Evolutionary conservation across 441 rosid species (phyloP).

Genomic region (Hura crepitans): DNA sequence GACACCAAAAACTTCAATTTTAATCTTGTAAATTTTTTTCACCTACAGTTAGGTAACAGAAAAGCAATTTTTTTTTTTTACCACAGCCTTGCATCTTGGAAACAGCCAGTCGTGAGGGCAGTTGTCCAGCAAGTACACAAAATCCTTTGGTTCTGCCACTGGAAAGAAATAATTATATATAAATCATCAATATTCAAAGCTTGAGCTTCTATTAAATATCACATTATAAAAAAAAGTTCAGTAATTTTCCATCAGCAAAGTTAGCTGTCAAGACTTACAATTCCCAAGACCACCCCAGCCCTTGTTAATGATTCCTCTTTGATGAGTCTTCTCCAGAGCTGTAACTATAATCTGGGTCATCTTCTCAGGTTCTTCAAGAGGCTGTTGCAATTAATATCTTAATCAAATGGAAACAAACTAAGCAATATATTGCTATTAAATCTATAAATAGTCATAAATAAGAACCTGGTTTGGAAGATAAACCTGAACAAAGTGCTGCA

Average conservation of each 20-base stretch:
- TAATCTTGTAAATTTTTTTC: background rate
- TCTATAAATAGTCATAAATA: background rate
- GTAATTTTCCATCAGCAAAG: background rate
- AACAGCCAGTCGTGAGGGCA: slow-evolving; percentile 95
- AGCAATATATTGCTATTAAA: background rate
- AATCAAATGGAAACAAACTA: background rate
- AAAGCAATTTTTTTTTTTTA: slow-evolving; percentile 28
- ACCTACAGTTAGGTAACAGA: background rate
- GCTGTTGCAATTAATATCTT: slow-evolving; percentile 38
- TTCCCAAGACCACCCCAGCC: slow-evolving; percentile 99
- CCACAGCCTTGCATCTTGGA: slow-evolving; percentile 96
- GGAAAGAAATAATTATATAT: slow-evolving; percentile 18
- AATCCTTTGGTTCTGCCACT: slow-evolving; percentile 85
- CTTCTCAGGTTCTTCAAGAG: slow-evolving; percentile 84
- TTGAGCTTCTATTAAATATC: background rate
- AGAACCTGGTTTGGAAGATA: background rate
- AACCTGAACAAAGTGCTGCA: background rate
- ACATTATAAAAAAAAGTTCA: background rate
- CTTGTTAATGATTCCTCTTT: slow-evolving; percentile 94
- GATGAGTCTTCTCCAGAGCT: slow-evolving; percentile 73
- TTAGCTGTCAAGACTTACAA: slow-evolving; percentile 42
- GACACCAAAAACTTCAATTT: background rate
- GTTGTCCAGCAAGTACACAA: slow-evolving; percentile 70
- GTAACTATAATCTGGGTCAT: slow-evolving; percentile 81
- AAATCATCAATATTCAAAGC: background rate